Percentiles rank a stretch among this genome's conserved stretches.
Evolutionary conservation across 2,329 filamentous ascomycete genomes (phyloP).

Genomic region (Hypoxylon sp.): DNA sequence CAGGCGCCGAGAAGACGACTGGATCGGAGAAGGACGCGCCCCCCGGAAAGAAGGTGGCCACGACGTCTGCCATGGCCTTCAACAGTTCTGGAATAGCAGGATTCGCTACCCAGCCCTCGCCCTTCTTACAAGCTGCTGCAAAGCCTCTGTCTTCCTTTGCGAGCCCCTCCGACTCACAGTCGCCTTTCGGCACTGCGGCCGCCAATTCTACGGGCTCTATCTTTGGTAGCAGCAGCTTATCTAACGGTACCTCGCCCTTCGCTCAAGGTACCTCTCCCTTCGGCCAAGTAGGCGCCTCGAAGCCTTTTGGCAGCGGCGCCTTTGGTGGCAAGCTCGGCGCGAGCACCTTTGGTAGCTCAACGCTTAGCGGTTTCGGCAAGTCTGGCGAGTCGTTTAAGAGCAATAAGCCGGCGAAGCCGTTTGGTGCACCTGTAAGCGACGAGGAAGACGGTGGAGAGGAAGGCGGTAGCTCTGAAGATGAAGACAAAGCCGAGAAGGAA

Average conservation of each 20-base stretch:
- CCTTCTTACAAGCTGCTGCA: slow-evolving; percentile 42
- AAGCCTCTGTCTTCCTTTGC: slow-evolving; percentile 54
- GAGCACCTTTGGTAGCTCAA: slow-evolving; percentile 59
- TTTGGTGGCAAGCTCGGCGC: slow-evolving; percentile 55
- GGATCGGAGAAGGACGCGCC: slow-evolving; percentile 24
- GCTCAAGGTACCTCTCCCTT: slow-evolving; percentile 43
- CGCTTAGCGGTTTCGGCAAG: slow-evolving; percentile 75
- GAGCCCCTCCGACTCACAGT: slow-evolving; percentile 52
- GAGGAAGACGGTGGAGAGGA: slow-evolving; percentile 51
- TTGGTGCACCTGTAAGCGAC: slow-evolving; percentile 78
- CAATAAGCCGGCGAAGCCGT: slow-evolving; percentile 72
- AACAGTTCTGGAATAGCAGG: slow-evolving; percentile 63
- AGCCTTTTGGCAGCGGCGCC: slow-evolving; percentile 50
- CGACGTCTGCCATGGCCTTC: slow-evolving; percentile 68
- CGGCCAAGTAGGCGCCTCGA: slow-evolving; percentile 40
- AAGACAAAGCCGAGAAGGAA: slow-evolving; percentile 54
- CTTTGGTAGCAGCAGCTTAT: slow-evolving; percentile 53
- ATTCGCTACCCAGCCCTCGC: slow-evolving; percentile 70
- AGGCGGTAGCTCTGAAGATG: slow-evolving; percentile 49
- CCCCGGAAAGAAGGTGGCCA: slow-evolving; percentile 43
- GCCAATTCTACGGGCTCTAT: slow-evolving; percentile 57
- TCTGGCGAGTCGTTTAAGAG: slow-evolving; percentile 61
- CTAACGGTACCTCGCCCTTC: slow-evolving; percentile 42
- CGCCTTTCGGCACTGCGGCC: slow-evolving; percentile 47
- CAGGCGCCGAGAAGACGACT: slow-evolving; percentile 19